Evolutionary conservation across 495 filamentous ascomycete species (phyloP), one percentile per base, ranked within the genome.

Genomic region (Astrothelium macrocarpum): DNA sequence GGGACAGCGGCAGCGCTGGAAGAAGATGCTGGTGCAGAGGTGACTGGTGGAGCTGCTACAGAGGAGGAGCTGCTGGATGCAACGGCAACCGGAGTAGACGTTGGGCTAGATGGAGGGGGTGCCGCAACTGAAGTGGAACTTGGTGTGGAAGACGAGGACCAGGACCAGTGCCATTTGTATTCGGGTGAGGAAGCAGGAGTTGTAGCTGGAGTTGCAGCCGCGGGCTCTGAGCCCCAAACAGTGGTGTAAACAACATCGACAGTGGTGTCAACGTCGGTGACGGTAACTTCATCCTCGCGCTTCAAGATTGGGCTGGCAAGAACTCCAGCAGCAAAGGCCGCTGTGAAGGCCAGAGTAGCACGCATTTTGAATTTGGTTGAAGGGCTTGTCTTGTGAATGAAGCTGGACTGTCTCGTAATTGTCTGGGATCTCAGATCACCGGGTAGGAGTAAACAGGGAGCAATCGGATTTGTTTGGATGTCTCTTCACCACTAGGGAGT

Each of bases 381-480:
- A 16, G 20, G 9, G 9, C 25, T 56, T 26, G 20, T 56, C 49
- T n/a, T n/a, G n/a, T n/a, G 25, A 28, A 56, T 9, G 26, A 16
- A 56, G 29, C 29, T n/a, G 45, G 16, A 29, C 25, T 29, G 49
- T 56, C 49, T 9, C 26, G 12, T 9, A 29, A 29, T 56, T 25
- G 49, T 56, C 49, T 56, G 49, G 49, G 49, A 56, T 56, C 49
- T 56, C 49, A 56, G 49, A 56, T 56, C 49, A 56, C 49, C 49
- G 49, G n/a, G 49, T 25, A 56, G 49, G 23, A 56, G 20, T 28
- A 56, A 11, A 28, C 12, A 56, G 20, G 12, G 49, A 56, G 25
- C 29, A 25, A 56, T 25, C 29, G 49, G 25, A n/a, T 7, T n/a
- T 56, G 26, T 25, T n/a, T 25, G 26, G 29, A n/a, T n/a, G n/a